Percentiles rank a stretch among this genome's conserved stretches.
phyloP scores from a whole-genome alignment of 306 rosid genomes.

The Abrus pulchellus region DNA sequence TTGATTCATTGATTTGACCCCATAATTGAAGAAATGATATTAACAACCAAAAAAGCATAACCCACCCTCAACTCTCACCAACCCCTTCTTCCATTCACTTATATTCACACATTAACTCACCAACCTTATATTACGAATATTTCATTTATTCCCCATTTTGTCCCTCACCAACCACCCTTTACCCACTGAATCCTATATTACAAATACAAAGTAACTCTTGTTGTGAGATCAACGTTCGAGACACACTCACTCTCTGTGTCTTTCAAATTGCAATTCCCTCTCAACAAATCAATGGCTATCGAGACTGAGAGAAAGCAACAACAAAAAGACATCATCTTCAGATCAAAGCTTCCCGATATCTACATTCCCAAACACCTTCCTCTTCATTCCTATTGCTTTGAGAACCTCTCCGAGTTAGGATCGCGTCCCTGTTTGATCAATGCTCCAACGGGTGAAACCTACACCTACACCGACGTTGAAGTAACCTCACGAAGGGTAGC shows the following conservation, averaged over 20 bases:
- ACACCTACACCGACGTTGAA: slow-evolving; percentile 67
- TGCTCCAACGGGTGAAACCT: slow-evolving; percentile 59
- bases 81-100: too few relatives aligned
- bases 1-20: too few relatives aligned
- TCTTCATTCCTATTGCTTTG: slow-evolving; percentile 71
- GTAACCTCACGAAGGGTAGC: slow-evolving; percentile 59
- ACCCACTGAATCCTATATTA: background rate
- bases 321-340: slow-evolving; percentile 57
- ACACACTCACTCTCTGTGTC: too few relatives aligned
- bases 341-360: slow-evolving; percentile 76
- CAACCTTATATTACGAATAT: too few relatives aligned
- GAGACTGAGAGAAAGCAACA: too few relatives aligned
- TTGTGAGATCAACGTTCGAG: too few relatives aligned
- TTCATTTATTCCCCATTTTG: slow-evolving; percentile 31
- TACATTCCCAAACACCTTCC: slow-evolving; percentile 80
- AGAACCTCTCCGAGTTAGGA: slow-evolving; percentile 49
- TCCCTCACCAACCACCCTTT: slow-evolving; percentile 57
- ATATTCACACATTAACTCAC: too few relatives aligned
- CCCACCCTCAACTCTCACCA: too few relatives aligned
- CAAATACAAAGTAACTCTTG: too few relatives aligned
- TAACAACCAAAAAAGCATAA: too few relatives aligned
- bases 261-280: background rate
- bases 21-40: too few relatives aligned
- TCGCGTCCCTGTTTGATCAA: slow-evolving; percentile 74
- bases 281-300: slow-evolving; percentile 30